Evolutionary conservation across 148 eudicot species (phyloP).

Genomic region (Selenicereus undatus): DNA sequence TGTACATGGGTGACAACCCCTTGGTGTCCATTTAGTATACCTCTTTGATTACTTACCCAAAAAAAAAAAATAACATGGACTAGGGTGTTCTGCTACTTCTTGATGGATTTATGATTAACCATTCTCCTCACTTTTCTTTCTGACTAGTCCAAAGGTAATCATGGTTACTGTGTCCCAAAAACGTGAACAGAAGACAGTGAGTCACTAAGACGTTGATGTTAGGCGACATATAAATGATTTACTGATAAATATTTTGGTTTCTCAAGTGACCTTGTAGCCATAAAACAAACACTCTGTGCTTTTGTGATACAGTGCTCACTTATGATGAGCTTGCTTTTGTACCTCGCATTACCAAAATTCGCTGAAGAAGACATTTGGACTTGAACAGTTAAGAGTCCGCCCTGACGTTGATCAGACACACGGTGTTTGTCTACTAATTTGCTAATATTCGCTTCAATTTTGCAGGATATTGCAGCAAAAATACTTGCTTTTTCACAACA

Average conservation of each 20-base stretch:
- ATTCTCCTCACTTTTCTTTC: no score
- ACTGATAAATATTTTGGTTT: no score
- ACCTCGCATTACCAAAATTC: background rate
- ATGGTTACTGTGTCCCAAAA: background rate
- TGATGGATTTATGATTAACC: no score
- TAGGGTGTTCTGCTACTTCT: background rate
- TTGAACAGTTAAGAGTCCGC: background rate
- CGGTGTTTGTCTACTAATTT: background rate
- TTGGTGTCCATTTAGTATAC: no score
- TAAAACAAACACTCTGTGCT: background rate
- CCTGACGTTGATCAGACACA: background rate
- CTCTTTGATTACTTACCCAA: no score
- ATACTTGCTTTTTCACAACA: conserved; percentile 51
- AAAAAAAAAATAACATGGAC: no score
- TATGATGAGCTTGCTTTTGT: background rate
- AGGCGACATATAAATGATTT: no score
- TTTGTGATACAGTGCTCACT: background rate
- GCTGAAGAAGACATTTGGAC: no score
- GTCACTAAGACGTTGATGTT: background rate
- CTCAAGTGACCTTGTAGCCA: background rate
- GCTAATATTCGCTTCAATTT: background rate
- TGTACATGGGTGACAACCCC: no score
- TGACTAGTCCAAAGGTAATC: background rate
- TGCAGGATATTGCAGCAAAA: conserved; percentile 13
- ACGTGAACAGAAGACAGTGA: no score